Percentiles rank a stretch among this genome's conserved stretches.
phyloP scores from a whole-genome alignment of 768 basidiomycete genomes.

The Trametes meyenii region DNA sequence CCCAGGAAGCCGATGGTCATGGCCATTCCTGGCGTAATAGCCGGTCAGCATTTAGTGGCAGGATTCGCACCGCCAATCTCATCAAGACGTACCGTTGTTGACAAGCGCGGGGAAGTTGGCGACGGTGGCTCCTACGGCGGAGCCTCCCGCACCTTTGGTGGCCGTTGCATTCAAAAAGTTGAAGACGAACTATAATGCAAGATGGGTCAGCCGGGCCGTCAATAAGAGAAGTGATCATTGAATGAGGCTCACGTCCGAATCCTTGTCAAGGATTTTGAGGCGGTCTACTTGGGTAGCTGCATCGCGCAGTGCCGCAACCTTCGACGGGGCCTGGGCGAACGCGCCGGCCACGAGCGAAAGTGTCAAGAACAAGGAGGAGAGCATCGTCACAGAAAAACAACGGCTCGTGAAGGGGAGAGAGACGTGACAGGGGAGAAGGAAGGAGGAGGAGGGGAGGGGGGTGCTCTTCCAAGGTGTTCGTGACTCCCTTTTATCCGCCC shows the following conservation, averaged over 20 bases:
- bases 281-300: conserved; percentile 28
- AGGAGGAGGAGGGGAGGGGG: conserved; percentile 12
- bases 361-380: conserved; percentile 20
- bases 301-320: conserved; percentile 25
- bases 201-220: neutral
- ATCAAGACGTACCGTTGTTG: conserved; percentile 24
- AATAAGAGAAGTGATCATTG: neutral
- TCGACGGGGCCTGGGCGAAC: conserved; percentile 18
- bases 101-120: conserved; percentile 35
- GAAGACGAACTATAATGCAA: conserved; percentile 30
- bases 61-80: too few species aligned
- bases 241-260: conserved; percentile 24
- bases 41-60: neutral
- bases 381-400: conserved; percentile 19
- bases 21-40: conserved; percentile 21
- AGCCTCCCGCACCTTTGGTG: conserved; percentile 29
- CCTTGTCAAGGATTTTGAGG: conserved; percentile 28
- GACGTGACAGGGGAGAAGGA: neutral
- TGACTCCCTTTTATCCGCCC: conserved; percentile 8
- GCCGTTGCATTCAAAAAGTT: conserved; percentile 32
- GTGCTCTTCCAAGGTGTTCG: neutral
- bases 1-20: conserved; percentile 34
- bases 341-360: conserved; percentile 21
- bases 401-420: neutral
- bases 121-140: conserved; percentile 29